A percentile compares a stretch with the other conserved stretches of the same genome.
phyloP scores from a whole-genome alignment of 306 rosid species.

The Cucurbita ficifolia region DNA sequence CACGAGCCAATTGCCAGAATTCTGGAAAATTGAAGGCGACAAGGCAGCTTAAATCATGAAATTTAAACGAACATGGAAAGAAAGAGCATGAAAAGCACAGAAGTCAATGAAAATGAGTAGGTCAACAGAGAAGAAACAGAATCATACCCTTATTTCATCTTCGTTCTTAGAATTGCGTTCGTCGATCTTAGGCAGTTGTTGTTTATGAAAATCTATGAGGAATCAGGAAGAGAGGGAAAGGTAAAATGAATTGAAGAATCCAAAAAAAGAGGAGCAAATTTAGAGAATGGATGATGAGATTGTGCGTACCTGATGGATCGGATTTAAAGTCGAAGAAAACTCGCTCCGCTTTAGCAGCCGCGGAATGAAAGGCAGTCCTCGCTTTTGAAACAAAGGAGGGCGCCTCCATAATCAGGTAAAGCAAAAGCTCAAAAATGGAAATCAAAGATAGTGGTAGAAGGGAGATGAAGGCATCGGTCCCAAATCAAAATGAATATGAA shows the following conservation, averaged over 20 bases:
- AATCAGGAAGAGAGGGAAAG: neutral
- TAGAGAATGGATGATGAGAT: constrained; percentile 11
- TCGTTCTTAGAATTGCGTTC: constrained; percentile 23
- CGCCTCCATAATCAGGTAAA: constrained; percentile 51
- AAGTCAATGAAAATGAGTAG: neutral
- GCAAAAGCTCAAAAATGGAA: neutral
- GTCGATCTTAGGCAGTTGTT: constrained; percentile 12
- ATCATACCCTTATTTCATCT: constrained; percentile 35
- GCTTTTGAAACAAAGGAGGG: constrained; percentile 85
- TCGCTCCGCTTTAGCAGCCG: constrained; percentile 98
- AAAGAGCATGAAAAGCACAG: neutral
- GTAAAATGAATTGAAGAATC: neutral
- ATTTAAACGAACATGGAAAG: neutral
- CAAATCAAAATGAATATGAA: neutral
- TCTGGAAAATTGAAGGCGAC: neutral
- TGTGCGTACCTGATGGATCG: constrained; percentile 34
- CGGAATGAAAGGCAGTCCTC: constrained; percentile 89
- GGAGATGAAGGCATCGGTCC: constrained; percentile 7
- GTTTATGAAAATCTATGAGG: constrained; percentile 44
- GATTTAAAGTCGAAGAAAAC: constrained; percentile 66
- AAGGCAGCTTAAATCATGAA: neutral
- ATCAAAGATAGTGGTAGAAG: neutral
- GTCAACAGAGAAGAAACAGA: neutral
- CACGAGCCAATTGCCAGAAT: neutral
- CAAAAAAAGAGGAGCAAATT: constrained; percentile 13